Evolutionary conservation across 2,329 filamentous ascomycete genomes (phyloP), one percentile per base, ranked within the genome.

Genomic region (Xylogone sp.): DNA sequence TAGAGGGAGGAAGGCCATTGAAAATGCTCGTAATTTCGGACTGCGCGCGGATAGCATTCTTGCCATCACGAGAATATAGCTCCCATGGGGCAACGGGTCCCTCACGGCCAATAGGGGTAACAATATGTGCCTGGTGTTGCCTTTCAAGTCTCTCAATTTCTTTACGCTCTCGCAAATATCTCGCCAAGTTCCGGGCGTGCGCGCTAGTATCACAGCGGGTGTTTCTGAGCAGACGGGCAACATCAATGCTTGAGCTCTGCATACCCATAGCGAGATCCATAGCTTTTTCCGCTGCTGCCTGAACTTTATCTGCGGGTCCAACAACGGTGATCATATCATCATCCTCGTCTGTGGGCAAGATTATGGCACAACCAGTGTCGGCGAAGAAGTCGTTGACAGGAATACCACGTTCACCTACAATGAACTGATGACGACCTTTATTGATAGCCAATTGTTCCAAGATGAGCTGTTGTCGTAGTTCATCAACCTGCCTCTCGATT

Each of bases 341-440:
- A 49, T 89, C 84, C 21, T 86, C 83, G 21, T 78, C 78, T 7
- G 90, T 82, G 49, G 86, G 93, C 44, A 97, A 72, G 52, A 97
- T 81, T 53, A 97, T 86, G 43, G 88, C 83, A 70, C 94, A 99
- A 56, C 93, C 93, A 52, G 94, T 97, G 64, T 96, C 84, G 44
- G 85, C 80, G 58, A 97, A 84, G 75, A 99, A 97, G 44, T 96
- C 84, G 52, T 97, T 84, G 29, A 90, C 77, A 18, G 89, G 84
- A 55, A 88, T 81, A 55, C 89, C 91, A 55, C 86, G 82, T 55
- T 93, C 85, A 48, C 93, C 93, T 56, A 96, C 85, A 65, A 99
- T 94, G 75, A 97, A 97, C 68, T 96, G 92, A 68, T 97, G 94
- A 48, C 90, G 85, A 46, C 90, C 90, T 56, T 87, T 86, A 68